Percentiles rank a stretch among this genome's conserved stretches.
Conservation (phyloP, 306 rosid species). For the Prinsepia uniflora region DNA sequence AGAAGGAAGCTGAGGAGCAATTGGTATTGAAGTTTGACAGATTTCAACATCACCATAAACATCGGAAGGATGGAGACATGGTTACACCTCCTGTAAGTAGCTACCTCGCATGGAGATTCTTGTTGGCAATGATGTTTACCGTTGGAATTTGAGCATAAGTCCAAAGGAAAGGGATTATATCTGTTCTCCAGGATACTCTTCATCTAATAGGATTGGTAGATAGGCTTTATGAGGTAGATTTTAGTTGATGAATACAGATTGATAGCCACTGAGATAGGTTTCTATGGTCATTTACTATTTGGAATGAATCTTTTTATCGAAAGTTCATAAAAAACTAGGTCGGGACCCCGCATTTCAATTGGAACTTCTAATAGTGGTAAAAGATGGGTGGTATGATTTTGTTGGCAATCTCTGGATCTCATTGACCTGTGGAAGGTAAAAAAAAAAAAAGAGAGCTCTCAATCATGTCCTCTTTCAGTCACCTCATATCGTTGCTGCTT, state of each 20-base stretch:
- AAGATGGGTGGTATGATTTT: too few species aligned
- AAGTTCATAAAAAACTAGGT: too few species aligned
- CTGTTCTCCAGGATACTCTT: neutral
- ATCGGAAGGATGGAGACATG: neutral
- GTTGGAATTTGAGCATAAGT: conserved; percentile 20
- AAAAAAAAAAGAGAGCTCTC: too few species aligned
- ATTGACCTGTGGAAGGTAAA: too few species aligned
- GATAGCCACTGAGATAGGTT: neutral
- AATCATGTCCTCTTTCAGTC: too few species aligned
- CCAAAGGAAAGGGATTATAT: conserved; percentile 14
- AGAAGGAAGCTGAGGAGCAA: conserved; percentile 37
- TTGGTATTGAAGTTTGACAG: conserved; percentile 31
- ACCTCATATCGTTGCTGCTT: too few species aligned
- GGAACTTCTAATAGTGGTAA: too few species aligned
- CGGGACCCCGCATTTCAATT: too few species aligned
- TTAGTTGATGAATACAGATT: neutral
- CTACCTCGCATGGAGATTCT: neutral
- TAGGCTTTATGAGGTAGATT: neutral
- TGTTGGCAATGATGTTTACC: neutral
- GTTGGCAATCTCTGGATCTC: too few species aligned
- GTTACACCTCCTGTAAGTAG: too few species aligned
- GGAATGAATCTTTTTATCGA: too few species aligned
- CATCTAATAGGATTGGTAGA: neutral
- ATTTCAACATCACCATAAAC: conserved; percentile 21
- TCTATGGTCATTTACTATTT: neutral